Evolutionary conservation across 2,329 filamentous ascomycete genomes (phyloP), one percentile per base, ranked within the genome.

Genomic region (Periglandula ipomoeae): DNA sequence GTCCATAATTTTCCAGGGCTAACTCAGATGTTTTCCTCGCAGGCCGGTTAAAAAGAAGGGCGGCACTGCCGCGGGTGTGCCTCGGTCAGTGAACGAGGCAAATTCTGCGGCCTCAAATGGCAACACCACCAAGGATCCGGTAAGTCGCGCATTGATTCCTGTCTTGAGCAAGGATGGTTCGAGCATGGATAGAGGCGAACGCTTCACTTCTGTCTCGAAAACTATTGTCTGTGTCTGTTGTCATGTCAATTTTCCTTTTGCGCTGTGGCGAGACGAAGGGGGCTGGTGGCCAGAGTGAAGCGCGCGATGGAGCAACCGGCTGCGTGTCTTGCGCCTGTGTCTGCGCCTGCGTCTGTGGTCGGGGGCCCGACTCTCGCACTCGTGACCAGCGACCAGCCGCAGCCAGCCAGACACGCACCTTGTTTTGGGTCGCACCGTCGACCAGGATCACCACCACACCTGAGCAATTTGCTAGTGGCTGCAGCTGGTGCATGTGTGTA

Each of bases 21-120:
- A 11, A 46, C n/a, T 20, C 23, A 34, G 13, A n/a, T n/a, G 23
- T 19, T 35, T 55, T 44, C n/a, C 37, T 26, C 37, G 5, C 62
- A 90, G 86, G 56, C 86, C 86, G 10, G 61, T 69, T 40, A 90
- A 90, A 71, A 88, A 85, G 70, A 85, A 84, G 65, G 74, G 75
- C 52, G 79, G 81, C 57, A 79, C 80, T 55, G 78, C 81, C 57
- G 83, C 82, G 63, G 85, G 84, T 59, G 74, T 87, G 62, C 78
- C 84, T 61, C 79, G 80, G 59, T 68, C 73, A 57, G 75, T 75
- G 70, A 81, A 80, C 65, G 82, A 84, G 66, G 74, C 79, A 56
- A 78, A 74, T 65, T 79, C 78, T 62, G 79, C 82, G 56, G 69
- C 76, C 27, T 19, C 45, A 59, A 73, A 74, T 61, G 79, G 76